Conservation (phyloP, 2,329 filamentous ascomycete genomes). For the Sarocladium kiliense region DNA sequence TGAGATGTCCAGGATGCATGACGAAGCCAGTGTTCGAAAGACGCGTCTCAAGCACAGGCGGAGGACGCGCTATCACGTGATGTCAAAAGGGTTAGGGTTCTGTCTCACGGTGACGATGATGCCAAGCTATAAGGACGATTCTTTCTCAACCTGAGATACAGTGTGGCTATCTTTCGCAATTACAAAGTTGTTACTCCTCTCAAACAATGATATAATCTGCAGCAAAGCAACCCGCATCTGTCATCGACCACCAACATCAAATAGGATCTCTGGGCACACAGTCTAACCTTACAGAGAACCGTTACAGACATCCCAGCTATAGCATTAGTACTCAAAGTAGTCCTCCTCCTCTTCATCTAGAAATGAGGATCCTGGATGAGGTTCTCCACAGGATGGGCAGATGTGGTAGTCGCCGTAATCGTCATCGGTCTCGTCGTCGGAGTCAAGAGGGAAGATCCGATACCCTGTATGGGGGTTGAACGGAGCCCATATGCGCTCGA, state of each 20-base stretch:
- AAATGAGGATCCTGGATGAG: constrained; percentile 29
- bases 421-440: constrained; percentile 30
- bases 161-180: neutral
- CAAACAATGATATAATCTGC: neutral
- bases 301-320: neutral
- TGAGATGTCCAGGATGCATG: too few relatives aligned
- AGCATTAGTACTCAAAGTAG: neutral
- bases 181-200: neutral
- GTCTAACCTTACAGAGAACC: neutral
- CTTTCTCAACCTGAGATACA: neutral
- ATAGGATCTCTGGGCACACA: neutral
- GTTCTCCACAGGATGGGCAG: constrained; percentile 36
- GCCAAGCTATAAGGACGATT: neutral
- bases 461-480: constrained; percentile 38
- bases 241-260: neutral
- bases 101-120: neutral
- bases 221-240: neutral
- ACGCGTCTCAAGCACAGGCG: neutral
- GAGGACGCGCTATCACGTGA: neutral
- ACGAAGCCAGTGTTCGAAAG: too few relatives aligned
- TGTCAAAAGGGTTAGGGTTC: neutral
- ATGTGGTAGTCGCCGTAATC: constrained; percentile 19
- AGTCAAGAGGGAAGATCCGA: constrained; percentile 26
- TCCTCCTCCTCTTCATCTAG: constrained; percentile 17
- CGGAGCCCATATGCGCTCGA: constrained; percentile 41